Conservation (phyloP, 768 basidiomycete genomes). For the Ramaria sp. region DNA sequence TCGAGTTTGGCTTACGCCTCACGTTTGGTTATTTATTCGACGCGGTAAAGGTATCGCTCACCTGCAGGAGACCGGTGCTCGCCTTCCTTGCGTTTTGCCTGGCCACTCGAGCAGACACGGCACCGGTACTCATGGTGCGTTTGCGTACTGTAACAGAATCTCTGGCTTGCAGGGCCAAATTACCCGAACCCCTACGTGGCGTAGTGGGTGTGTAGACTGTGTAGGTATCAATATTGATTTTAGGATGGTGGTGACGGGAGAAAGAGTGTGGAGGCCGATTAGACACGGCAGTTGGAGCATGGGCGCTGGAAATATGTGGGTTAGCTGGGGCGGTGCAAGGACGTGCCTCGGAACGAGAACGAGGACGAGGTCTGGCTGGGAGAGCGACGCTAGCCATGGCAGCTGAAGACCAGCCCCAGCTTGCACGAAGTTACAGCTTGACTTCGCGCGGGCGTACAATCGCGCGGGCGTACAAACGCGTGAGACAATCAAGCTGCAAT, state of each 20-base stretch:
- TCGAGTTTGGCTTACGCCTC: background rate
- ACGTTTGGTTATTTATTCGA: background rate
- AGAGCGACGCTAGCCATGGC: conserved; percentile 7
- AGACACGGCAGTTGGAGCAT: background rate
- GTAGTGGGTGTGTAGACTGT: background rate
- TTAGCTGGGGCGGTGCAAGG: background rate
- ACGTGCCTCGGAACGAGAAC: conserved; percentile 3
- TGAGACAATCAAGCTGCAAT: background rate
- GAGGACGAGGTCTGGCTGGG: background rate
- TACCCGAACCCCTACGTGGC: background rate
- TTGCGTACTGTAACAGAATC: conserved; percentile 7
- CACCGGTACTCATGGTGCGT: conserved; percentile 5
- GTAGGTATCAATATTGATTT: conserved; percentile 3
- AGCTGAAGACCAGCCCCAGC: conserved; percentile 10
- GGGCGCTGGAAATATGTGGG: background rate
- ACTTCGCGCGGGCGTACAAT: background rate
- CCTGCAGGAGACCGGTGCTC: background rate
- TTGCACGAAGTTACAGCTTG: background rate
- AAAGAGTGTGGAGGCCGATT: conserved; percentile 4
- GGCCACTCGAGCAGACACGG: background rate
- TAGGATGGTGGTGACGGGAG: background rate
- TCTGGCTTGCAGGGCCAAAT: conserved; percentile 5
- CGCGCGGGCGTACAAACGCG: background rate
- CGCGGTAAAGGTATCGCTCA: background rate
- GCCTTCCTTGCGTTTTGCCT: conserved; percentile 5